A percentile compares a stretch with the other conserved stretches of the same genome.
These are phyloP conservation scores for Solidago caesia DNA, from an alignment of 129 eudicot species.

Conservation along the genomic window DNA sequence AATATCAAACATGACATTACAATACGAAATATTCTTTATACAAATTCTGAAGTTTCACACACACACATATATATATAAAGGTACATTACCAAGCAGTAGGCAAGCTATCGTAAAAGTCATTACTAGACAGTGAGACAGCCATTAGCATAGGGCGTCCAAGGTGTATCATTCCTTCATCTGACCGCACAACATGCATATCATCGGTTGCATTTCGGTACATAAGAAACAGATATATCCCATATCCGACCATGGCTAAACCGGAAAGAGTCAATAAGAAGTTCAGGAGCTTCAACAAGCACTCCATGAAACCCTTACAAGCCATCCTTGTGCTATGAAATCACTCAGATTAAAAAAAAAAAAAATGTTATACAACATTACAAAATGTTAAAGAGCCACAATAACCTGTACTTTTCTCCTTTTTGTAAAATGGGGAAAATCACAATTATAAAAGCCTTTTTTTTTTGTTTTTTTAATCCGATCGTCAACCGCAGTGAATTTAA, in stretches of 20 bases:
- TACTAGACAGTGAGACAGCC: slow-evolving; percentile 48
- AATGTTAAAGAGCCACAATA: no score
- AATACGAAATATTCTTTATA: not conserved
- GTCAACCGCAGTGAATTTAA: not conserved
- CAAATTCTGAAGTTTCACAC: not conserved
- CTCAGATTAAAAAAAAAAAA: not conserved
- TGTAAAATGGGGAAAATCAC: no score
- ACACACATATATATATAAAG: not conserved
- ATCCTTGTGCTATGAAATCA: slow-evolving; percentile 9
- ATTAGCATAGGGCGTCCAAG: slow-evolving; percentile 85
- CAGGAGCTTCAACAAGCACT: slow-evolving; percentile 77
- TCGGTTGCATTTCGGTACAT: slow-evolving; percentile 50
- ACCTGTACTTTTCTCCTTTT: no score
- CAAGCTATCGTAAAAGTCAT: slow-evolving; percentile 57
- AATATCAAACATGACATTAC: not conserved
- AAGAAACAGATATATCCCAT: slow-evolving; percentile 79
- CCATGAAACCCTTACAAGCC: slow-evolving; percentile 86
- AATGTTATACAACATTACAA: not conserved
- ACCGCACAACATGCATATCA: slow-evolving; percentile 23
- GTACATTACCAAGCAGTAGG: slow-evolving; percentile 78
- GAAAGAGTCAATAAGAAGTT: slow-evolving; percentile 73
- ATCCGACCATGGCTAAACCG: slow-evolving; percentile 85
- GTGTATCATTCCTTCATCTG: slow-evolving; percentile 46
- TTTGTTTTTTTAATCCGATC: not conserved
- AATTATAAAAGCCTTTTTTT: no score